These are phyloP conservation scores for Russula dissimulans DNA, from an alignment of 768 basidiomycete genomes.

Conservation along the genomic window DNA sequence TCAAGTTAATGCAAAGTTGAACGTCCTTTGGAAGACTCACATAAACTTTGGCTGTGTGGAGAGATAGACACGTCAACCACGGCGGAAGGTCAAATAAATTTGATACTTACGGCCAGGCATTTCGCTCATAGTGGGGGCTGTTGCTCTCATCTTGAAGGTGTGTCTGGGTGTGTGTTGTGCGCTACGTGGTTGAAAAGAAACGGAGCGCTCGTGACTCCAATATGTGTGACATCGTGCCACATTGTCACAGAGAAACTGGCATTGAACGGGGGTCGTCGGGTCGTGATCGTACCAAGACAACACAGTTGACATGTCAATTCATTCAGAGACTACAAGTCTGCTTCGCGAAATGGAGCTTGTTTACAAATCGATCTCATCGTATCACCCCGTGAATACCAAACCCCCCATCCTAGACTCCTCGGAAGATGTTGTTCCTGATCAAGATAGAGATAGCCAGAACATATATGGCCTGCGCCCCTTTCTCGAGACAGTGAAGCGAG, in stretches of 20 bases:
- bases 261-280: neutral
- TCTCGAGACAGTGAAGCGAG: conserved; percentile 35
- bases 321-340: conserved; percentile 22
- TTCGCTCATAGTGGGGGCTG: conserved; percentile 47
- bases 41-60: conserved; percentile 55
- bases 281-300: conserved; percentile 1
- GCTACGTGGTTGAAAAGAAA: conserved; percentile 7
- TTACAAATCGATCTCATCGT: conserved; percentile 22
- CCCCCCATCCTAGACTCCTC: conserved; percentile 33
- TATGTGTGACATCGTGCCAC: too few relatives aligned
- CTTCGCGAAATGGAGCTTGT: conserved; percentile 24
- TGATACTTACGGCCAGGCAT: conserved; percentile 72
- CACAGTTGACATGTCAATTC: conserved; percentile 11
- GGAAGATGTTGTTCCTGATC: conserved; percentile 15
- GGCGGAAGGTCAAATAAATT: neutral
- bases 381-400: conserved; percentile 19
- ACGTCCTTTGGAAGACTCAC: conserved; percentile 38
- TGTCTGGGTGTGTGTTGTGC: neutral
- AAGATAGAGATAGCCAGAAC: conserved; percentile 12
- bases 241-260: too few relatives aligned
- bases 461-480: conserved; percentile 36
- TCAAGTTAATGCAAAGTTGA: neutral
- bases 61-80: neutral
- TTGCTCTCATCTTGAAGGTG: conserved; percentile 11
- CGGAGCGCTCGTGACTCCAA: conserved; percentile 2